phyloP scores from a whole-genome alignment of 148 eudicot species.

The Rhododendron vialii region DNA sequence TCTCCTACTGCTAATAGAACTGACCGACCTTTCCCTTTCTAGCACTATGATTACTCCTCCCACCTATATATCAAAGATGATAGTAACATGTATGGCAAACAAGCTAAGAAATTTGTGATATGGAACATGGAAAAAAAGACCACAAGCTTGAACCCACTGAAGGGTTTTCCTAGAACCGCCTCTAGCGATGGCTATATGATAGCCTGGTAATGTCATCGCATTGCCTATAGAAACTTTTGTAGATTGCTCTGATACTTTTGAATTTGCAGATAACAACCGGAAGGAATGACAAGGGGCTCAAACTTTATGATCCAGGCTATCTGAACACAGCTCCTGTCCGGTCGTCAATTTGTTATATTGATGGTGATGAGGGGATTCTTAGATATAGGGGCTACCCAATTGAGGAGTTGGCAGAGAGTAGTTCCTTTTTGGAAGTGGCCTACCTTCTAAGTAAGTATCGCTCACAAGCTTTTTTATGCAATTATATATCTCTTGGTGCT shows the following conservation, averaged over 20 bases:
- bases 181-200: not conserved
- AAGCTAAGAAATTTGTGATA: not conserved
- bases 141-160: no score
- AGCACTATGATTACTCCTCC: not conserved
- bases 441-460: conserved; percentile 76
- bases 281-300: conserved; percentile 87
- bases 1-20: not conserved
- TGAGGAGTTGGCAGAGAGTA: conserved; percentile 92
- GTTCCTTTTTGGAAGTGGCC: conserved; percentile 90
- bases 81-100: not conserved
- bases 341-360: conserved; percentile 93
- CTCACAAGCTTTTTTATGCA: not conserved
- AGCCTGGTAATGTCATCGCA: not conserved
- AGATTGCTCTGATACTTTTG: not conserved
- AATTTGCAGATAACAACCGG: conserved; percentile 73
- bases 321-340: conserved; percentile 97
- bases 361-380: conserved; percentile 97
- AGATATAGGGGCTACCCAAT: conserved; percentile 95
- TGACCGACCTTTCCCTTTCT: not conserved
- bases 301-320: conserved; percentile 95
- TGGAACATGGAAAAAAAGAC: not conserved
- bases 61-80: not conserved
- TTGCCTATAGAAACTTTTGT: not conserved
- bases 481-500: not conserved
- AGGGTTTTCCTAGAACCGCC: not conserved